Percentiles rank a stretch among this genome's conserved stretches.
Evolutionary conservation across 768 basidiomycete species (phyloP).

Genomic region (Amanita inopinata): DNA sequence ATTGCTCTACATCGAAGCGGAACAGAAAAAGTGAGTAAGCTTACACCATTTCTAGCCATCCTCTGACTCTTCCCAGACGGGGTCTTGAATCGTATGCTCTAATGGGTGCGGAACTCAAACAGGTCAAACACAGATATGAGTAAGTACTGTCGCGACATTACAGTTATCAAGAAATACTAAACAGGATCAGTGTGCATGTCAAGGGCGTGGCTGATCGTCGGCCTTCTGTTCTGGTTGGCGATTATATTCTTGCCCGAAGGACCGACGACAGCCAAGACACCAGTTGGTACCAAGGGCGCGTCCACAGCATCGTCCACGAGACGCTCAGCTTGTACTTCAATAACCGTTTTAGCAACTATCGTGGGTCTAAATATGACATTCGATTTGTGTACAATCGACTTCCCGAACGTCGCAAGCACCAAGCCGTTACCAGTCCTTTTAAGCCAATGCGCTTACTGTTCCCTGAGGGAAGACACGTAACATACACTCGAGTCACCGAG

Average conservation of each 20-base stretch:
- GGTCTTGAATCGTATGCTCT: slow-evolving; percentile 30
- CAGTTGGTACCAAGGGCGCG: slow-evolving; percentile 34
- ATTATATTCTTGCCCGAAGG: slow-evolving; percentile 29
- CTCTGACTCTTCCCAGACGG: slow-evolving; percentile 16
- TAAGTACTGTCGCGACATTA: slow-evolving; percentile 15
- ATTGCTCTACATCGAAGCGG: slow-evolving; percentile 41
- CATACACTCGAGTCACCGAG: slow-evolving; percentile 12
- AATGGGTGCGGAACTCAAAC: slow-evolving; percentile 23
- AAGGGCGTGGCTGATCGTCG: slow-evolving; percentile 49
- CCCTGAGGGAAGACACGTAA: slow-evolving; percentile 24
- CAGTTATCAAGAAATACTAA: neutral
- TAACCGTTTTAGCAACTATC: slow-evolving; percentile 30
- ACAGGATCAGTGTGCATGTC: slow-evolving; percentile 31
- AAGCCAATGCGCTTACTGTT: slow-evolving; percentile 36
- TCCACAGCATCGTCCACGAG: slow-evolving; percentile 34
- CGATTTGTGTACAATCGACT: slow-evolving; percentile 48
- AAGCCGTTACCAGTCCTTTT: slow-evolving; percentile 33
- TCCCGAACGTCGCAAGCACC: slow-evolving; percentile 45
- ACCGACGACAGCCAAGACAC: slow-evolving; percentile 14
- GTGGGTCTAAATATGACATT: slow-evolving; percentile 37
- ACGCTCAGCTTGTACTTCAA: slow-evolving; percentile 39
- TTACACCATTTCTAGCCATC: slow-evolving; percentile 9
- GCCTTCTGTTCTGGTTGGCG: slow-evolving; percentile 48
- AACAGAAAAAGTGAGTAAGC: slow-evolving; percentile 30
- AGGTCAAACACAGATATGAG: slow-evolving; percentile 34